A percentile compares a stretch with the other conserved stretches of the same genome.
Conservation (phyloP, 805 yeast species). For the Teunomyces funiuensis region DNA sequence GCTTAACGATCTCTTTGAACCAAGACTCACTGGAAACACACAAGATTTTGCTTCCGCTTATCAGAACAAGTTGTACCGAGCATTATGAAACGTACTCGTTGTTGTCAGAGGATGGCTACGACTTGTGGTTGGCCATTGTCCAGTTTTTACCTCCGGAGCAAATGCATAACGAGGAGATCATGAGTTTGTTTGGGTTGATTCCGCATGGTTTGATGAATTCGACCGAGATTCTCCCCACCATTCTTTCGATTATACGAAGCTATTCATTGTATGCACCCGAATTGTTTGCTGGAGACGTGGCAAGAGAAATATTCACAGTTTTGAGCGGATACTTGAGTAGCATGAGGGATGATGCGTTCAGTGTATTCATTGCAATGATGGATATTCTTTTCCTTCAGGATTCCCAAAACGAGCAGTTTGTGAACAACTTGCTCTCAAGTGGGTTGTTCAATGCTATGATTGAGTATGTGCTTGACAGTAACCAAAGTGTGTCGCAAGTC, state of each 20-base stretch:
- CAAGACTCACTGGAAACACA: slow-evolving; percentile 48
- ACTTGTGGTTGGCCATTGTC: slow-evolving; percentile 72
- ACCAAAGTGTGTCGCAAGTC: slow-evolving; percentile 40
- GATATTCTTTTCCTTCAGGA: slow-evolving; percentile 48
- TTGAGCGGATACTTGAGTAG: slow-evolving; percentile 54
- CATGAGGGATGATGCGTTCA: slow-evolving; percentile 71
- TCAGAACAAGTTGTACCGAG: slow-evolving; percentile 61
- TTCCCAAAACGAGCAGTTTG: slow-evolving; percentile 22
- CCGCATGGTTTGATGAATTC: slow-evolving; percentile 61
- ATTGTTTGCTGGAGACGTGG: slow-evolving; percentile 36
- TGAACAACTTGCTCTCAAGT: slow-evolving; percentile 38
- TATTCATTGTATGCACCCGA: slow-evolving; percentile 53
- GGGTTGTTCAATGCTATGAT: slow-evolving; percentile 47
- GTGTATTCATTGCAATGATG: slow-evolving; percentile 51
- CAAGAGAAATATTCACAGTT: slow-evolving; percentile 45
- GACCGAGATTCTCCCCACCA: slow-evolving; percentile 70
- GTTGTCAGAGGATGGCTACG: slow-evolving; percentile 82
- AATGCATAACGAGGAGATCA: slow-evolving; percentile 37
- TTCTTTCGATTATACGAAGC: slow-evolving; percentile 61
- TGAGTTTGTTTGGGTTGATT: slow-evolving; percentile 49
- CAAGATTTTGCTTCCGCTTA: slow-evolving; percentile 63
- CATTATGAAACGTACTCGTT: slow-evolving; percentile 44
- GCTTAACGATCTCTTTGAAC: slow-evolving; percentile 56
- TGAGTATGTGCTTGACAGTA: slow-evolving; percentile 41
- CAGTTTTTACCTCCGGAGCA: slow-evolving; percentile 54